These are phyloP conservation scores for Flaveria ramosissima DNA, from an alignment of 129 eudicot genomes.

Conservation along the genomic window DNA sequence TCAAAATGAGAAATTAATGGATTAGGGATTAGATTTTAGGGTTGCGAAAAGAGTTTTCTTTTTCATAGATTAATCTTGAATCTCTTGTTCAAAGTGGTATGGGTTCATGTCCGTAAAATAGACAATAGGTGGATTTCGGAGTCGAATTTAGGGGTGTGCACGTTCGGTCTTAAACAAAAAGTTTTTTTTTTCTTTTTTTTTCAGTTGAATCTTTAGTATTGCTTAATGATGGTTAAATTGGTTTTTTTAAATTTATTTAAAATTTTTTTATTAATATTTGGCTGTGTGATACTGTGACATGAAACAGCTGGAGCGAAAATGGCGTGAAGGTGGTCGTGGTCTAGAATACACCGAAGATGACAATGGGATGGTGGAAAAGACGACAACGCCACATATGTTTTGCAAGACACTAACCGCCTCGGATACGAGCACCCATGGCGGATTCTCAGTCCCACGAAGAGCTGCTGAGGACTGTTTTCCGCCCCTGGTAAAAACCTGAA, in stretches of 20 bases:
- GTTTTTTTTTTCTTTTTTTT: no score
- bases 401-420: constrained; percentile 98
- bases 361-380: constrained; percentile 44
- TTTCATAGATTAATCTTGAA: no score
- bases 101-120: no score
- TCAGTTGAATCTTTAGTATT: neutral
- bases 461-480: constrained; percentile 99
- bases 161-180: no score
- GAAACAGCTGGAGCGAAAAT: constrained; percentile 68
- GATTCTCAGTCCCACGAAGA: constrained; percentile 96
- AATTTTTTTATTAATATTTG: neutral
- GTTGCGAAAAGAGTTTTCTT: no score
- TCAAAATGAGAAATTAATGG: no score
- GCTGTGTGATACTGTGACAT: neutral
- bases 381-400: constrained; percentile 95
- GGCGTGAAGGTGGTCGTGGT: constrained; percentile 63
- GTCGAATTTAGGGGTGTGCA: no score
- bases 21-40: no score
- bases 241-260: no score
- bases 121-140: no score
- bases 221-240: neutral
- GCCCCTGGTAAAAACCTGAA: constrained; percentile 53
- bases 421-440: constrained; percentile 97
- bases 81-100: no score
- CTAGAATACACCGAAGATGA: constrained; percentile 54